Evolutionary conservation across 1,284 basidiomycete genomes (phyloP), one percentile per base, ranked within the genome.

Genomic region (Coniophora puteana): DNA sequence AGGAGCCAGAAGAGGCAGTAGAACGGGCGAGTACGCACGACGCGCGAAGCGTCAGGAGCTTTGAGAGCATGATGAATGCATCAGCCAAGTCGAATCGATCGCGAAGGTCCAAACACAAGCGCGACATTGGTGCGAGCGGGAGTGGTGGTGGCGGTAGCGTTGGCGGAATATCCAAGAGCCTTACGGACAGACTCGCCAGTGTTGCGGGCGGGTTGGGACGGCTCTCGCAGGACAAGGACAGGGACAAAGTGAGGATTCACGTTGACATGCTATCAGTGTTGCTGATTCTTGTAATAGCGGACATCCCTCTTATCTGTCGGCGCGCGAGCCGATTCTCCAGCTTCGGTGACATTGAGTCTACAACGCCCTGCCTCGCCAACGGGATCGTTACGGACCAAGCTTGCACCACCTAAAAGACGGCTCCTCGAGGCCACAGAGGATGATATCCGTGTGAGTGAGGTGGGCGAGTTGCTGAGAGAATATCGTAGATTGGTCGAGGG

Each of bases 51-150:
- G 89, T 90, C 41, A 68, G 75, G 49, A 90, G 84, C 56, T 90
- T 92, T 52, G 85, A 86, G 64, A 89, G 78, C 51, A 89, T 89
- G 85, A 69, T 89, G 72, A 80, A n/a, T n/a, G 71, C 54, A 61
- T 65, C 40, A 69, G 68, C 43, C 58, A n/a, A 39, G 12, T 33
- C 25, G 16, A 45, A 32, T 22, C 46, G 25, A 18, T n/a, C n/a
- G n/a, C n/a, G n/a, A n/a, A n/a, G n/a, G n/a, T n/a, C n/a, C n/a
- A n/a, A n/a, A n/a, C n/a, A 43, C 16, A 24, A 31, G 5, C 7
- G 24, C 14, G 21, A 16, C 5, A 12, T 7, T 17, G 8, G 16
- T 14, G 14, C 28, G 24, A 60, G 53, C 43, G 47, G 52, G 36
- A 54, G 52, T 45, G n/a, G n/a, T n/a, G n/a, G n/a, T n/a, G n/a